Conservation (phyloP, 805 yeast species). For the Tetrapisispora pingtungensis region DNA sequence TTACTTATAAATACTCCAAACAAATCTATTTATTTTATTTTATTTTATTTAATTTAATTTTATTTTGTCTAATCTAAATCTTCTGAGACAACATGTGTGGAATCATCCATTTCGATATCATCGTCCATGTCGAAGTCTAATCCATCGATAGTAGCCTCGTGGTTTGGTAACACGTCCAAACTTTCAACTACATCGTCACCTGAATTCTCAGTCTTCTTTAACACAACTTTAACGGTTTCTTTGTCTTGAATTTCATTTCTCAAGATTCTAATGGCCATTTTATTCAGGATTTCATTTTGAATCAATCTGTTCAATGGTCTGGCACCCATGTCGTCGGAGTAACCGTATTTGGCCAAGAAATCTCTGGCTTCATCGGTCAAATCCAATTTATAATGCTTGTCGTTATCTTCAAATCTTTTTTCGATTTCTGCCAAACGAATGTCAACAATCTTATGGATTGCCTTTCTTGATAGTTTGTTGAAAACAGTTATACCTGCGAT, state of each 20-base stretch:
- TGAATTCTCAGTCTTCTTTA: conserved; percentile 26
- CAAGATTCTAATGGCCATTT: conserved; percentile 77
- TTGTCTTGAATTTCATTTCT: conserved; percentile 82
- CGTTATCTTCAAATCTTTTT: conserved; percentile 72
- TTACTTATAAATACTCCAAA: no score
- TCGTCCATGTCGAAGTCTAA: neutral
- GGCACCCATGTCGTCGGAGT: conserved; percentile 91
- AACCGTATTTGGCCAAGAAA: conserved; percentile 76
- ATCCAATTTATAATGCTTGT: conserved; percentile 62
- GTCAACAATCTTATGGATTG: conserved; percentile 84
- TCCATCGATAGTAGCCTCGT: conserved; percentile 41
- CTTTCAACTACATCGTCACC: conserved; percentile 41
- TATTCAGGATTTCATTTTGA: conserved; percentile 79
- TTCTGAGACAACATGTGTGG: neutral
- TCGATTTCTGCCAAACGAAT: conserved; percentile 80
- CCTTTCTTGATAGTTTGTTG: conserved; percentile 84
- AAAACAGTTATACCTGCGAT: conserved; percentile 87
- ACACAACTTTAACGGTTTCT: conserved; percentile 64
- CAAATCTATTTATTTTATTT: neutral
- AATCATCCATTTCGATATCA: neutral
- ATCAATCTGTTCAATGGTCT: conserved; percentile 90
- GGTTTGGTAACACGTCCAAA: conserved; percentile 77
- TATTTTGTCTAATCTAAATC: neutral
- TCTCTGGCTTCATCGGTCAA: conserved; percentile 71
- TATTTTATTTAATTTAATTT: neutral